A percentile compares a stretch with the other conserved stretches of the same genome.
phyloP scores from a whole-genome alignment of 2,329 filamentous ascomycete species.

The Xylaria polymorpha region DNA sequence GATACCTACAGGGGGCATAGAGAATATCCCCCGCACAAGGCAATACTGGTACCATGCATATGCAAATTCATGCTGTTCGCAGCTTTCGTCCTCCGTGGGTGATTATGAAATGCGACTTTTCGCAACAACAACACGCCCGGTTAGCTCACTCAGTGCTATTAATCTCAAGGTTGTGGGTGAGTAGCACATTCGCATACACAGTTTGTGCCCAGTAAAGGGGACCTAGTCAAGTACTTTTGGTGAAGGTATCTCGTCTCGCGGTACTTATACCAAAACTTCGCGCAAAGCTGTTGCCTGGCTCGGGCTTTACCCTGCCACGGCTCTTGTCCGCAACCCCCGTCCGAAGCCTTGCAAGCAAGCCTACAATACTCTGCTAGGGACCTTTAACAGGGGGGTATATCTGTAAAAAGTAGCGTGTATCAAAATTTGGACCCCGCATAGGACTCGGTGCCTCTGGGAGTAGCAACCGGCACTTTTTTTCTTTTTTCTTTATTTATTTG shows the following conservation, averaged over 20 bases:
- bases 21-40: not conserved
- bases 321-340: too few species aligned
- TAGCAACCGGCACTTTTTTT: not conserved
- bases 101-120: not conserved
- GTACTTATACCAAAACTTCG: too few species aligned
- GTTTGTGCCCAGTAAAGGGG: too few species aligned
- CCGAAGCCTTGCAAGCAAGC: too few species aligned
- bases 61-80: not conserved
- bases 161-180: slow-evolving; percentile 56
- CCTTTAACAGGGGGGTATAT: too few species aligned
- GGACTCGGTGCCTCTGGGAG: slow-evolving; percentile 55
- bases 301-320: too few species aligned
- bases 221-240: too few species aligned
- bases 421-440: slow-evolving; percentile 58
- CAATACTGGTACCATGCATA: not conserved
- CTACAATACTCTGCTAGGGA: too few species aligned
- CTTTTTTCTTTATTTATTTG: not conserved
- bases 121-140: slow-evolving; percentile 54
- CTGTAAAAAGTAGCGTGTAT: not conserved
- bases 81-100: not conserved
- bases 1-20: not conserved
- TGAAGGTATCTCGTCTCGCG: too few species aligned
- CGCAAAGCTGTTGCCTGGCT: too few species aligned
- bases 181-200: slow-evolving; percentile 15
- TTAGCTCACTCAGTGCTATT: slow-evolving; percentile 78